Conservation (phyloP, 2,329 filamentous ascomycete genomes). For the Cytospora piceicola region DNA sequence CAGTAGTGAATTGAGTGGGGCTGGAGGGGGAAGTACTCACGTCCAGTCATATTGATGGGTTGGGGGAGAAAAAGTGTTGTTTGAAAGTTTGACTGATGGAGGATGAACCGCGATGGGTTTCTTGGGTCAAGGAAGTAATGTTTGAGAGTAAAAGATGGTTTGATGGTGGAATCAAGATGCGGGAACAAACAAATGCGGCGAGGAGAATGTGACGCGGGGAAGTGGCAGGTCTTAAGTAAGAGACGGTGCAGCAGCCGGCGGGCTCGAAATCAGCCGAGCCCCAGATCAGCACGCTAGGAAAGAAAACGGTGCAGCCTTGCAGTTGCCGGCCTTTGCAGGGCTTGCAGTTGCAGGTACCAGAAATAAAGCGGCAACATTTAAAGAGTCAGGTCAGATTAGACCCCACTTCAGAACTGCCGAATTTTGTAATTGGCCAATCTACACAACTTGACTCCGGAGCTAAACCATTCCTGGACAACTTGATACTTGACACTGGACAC, state of each 20-base stretch:
- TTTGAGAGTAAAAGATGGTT: slow-evolving; percentile 9
- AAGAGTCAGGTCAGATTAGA: slow-evolving; percentile 3
- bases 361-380: background rate
- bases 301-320: background rate
- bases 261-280: slow-evolving; percentile 26
- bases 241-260: slow-evolving; percentile 13
- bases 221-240: slow-evolving; percentile 30
- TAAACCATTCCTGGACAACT: slow-evolving; percentile 10
- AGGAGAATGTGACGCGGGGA: slow-evolving; percentile 28
- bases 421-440: slow-evolving; percentile 20
- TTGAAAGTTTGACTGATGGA: slow-evolving; percentile 24
- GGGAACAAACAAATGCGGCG: slow-evolving; percentile 22
- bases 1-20: background rate
- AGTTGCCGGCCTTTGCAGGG: background rate
- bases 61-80: slow-evolving; percentile 28
- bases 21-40: slow-evolving; percentile 35
- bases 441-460: background rate
- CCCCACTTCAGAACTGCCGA: slow-evolving; percentile 5
- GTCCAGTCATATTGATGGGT: slow-evolving; percentile 42
- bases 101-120: slow-evolving; percentile 9
- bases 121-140: slow-evolving; percentile 14
- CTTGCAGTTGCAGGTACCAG: background rate
- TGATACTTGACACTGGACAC: background rate
- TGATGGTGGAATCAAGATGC: slow-evolving; percentile 23
- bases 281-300: slow-evolving; percentile 24